Evolutionary conservation across 1,284 basidiomycete species (phyloP).

Genomic region (Ustilago hordei): DNA sequence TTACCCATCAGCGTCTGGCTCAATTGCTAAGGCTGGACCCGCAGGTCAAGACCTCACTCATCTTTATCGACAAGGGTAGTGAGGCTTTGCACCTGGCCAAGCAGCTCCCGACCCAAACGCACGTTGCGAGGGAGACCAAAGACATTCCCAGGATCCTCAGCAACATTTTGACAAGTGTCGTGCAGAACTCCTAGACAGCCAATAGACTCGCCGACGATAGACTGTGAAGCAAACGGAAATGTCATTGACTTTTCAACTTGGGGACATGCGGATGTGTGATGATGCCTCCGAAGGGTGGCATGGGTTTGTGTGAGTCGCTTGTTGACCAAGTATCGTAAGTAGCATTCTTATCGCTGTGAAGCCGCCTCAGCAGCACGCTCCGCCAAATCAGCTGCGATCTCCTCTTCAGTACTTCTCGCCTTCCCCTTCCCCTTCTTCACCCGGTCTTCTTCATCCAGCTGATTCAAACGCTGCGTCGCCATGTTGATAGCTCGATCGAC

Average conservation of each 20-base stretch:
- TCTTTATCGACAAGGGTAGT: slow-evolving; percentile 65
- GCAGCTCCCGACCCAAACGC: slow-evolving; percentile 61
- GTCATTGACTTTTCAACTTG: neutral
- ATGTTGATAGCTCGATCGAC: slow-evolving; percentile 23
- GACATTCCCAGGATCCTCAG: slow-evolving; percentile 61
- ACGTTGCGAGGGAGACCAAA: slow-evolving; percentile 59
- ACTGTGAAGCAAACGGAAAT: neutral
- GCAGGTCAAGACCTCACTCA: slow-evolving; percentile 64
- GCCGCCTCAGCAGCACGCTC: slow-evolving; percentile 11
- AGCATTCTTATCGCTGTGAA: neutral
- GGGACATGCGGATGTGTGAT: neutral
- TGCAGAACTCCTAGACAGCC: slow-evolving; percentile 35
- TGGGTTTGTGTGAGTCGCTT: neutral
- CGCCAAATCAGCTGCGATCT: slow-evolving; percentile 21
- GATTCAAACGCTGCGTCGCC: slow-evolving; percentile 22
- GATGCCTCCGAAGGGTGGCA: neutral
- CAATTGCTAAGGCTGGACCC: slow-evolving; percentile 53
- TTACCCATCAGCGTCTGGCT: slow-evolving; percentile 58
- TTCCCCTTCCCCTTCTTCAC: slow-evolving; percentile 19
- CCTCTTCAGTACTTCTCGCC: slow-evolving; percentile 30
- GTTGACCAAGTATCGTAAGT: neutral
- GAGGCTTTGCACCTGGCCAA: slow-evolving; percentile 55
- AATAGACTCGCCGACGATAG: neutral
- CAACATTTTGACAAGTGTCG: slow-evolving; percentile 62
- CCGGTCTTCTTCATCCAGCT: slow-evolving; percentile 37